Conservation (phyloP, 257 asterid species). For the Asclepias syriaca region DNA sequence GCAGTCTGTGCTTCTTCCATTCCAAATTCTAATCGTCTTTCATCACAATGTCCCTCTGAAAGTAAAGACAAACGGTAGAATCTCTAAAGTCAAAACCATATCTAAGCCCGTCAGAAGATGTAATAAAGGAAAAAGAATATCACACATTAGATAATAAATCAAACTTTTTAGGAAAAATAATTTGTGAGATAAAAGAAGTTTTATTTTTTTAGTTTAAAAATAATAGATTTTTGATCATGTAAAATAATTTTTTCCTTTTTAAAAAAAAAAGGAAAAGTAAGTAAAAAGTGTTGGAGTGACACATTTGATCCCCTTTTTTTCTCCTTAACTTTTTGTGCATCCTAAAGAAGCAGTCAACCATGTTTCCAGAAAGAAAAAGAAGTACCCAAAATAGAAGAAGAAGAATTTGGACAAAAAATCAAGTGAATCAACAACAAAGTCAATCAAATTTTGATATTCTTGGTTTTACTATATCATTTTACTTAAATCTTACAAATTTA, state of each 20-base stretch:
- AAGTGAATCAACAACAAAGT: too few relatives aligned
- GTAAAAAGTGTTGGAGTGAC: conserved; percentile 19
- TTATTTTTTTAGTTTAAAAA: too few relatives aligned
- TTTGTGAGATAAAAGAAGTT: too few relatives aligned
- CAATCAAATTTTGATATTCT: too few relatives aligned
- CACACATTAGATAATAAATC: too few relatives aligned
- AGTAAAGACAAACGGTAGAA: conserved; percentile 25
- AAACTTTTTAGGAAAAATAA: too few relatives aligned
- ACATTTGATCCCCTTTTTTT: conserved; percentile 23
- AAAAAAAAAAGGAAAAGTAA: too few relatives aligned
- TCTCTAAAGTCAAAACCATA: conserved; percentile 41
- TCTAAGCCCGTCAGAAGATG: conserved; percentile 7
- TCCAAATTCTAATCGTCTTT: conserved; percentile 27
- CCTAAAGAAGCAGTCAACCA: conserved; percentile 24
- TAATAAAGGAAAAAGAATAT: not conserved
- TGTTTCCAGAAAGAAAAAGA: conserved; percentile 22
- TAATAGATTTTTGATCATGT: too few relatives aligned
- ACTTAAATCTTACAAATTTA: too few relatives aligned
- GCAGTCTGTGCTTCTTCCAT: conserved; percentile 39
- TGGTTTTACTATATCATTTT: too few relatives aligned
- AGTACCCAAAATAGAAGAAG: conserved; percentile 28
- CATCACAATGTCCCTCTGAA: conserved; percentile 23
- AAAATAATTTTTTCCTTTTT: too few relatives aligned
- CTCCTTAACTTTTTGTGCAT: conserved; percentile 33
- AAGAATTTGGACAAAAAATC: conserved; percentile 1